Conservation (phyloP, 179 eudicot species). For the Carnegiea gigantea region DNA sequence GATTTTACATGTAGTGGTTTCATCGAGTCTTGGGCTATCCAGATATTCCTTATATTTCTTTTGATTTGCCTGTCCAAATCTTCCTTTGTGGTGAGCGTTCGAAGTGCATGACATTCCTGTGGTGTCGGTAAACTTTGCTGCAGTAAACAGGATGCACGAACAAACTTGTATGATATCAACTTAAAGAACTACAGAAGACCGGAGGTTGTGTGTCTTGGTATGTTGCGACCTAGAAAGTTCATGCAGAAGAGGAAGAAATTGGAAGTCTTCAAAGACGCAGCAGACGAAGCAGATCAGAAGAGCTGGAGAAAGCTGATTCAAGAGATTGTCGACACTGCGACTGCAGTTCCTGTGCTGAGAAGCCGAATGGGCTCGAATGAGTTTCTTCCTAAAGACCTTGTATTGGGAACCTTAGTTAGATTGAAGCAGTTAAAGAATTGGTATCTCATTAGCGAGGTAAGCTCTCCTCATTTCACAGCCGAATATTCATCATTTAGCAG, state of each 20-base stretch:
- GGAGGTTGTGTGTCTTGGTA: slow-evolving; percentile 65
- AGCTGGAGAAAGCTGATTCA: slow-evolving; percentile 81
- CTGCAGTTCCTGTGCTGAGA: slow-evolving; percentile 71
- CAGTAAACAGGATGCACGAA: slow-evolving; percentile 51
- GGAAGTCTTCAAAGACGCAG: slow-evolving; percentile 73
- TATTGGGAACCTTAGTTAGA: slow-evolving; percentile 81
- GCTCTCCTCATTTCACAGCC: not conserved
- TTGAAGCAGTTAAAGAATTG: slow-evolving; percentile 94
- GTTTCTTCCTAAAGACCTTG: slow-evolving; percentile 73
- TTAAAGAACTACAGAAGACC: slow-evolving; percentile 44
- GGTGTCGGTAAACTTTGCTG: slow-evolving; percentile 21
- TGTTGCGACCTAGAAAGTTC: slow-evolving; percentile 87
- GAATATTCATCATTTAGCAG: slow-evolving; percentile 4
- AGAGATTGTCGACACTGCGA: slow-evolving; percentile 80
- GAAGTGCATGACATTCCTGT: slow-evolving; percentile 19
- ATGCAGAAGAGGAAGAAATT: slow-evolving; percentile 79
- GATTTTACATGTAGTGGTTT: no score
- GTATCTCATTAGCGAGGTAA: slow-evolving; percentile 90
- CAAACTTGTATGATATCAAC: slow-evolving; percentile 36
- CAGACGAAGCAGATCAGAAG: slow-evolving; percentile 82
- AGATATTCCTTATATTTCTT: not conserved
- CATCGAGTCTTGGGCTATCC: not conserved
- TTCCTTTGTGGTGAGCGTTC: not conserved
- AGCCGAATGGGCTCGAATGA: slow-evolving; percentile 53
- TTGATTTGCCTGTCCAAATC: not conserved